A percentile compares a stretch with the other conserved stretches of the same genome.
phyloP scores from a whole-genome alignment of 306 rosid species.

The Pterocarpus macrocarpus region DNA sequence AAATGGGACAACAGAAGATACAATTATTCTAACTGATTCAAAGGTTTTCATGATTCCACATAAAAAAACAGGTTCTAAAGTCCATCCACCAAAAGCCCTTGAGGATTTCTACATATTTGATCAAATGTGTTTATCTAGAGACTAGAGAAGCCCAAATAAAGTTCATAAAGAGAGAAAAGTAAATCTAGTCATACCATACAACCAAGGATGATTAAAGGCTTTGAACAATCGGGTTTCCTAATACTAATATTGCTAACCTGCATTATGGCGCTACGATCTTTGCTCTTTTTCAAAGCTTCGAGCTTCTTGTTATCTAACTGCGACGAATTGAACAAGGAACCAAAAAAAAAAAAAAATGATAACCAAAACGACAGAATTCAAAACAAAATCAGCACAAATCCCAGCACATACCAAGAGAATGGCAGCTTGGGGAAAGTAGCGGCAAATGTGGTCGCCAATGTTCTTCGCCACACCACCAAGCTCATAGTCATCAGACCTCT shows the following conservation, averaged over 20 bases:
- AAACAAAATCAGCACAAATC: conserved; percentile 29
- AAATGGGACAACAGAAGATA: conserved; percentile 11
- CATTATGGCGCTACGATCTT: conserved; percentile 71
- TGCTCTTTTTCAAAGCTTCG: conserved; percentile 72
- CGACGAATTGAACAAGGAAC: conserved; percentile 25
- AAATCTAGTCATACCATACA: not conserved
- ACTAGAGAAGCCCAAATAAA: conserved; percentile 17
- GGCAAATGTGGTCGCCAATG: conserved; percentile 85
- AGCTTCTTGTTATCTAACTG: conserved; percentile 94
- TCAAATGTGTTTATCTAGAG: conserved; percentile 6
- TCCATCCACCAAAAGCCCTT: not conserved
- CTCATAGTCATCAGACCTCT: conserved; percentile 88
- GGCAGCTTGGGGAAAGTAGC: conserved; percentile 88
- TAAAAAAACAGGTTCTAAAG: not conserved
- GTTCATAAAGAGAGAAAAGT: not conserved
- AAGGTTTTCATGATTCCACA: conserved; percentile 7
- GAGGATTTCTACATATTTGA: conserved; percentile 27
- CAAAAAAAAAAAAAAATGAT: not conserved
- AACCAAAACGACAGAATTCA: not conserved
- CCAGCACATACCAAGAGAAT: conserved; percentile 74
- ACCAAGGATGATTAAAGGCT: conserved; percentile 3
- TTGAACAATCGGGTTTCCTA: conserved; percentile 4
- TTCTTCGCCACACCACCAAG: conserved; percentile 85
- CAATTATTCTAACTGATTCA: conserved; percentile 4
- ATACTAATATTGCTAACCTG: conserved; percentile 68